phyloP scores from a whole-genome alignment of 169 alveolate genomes.

The Cytauxzoon felis region DNA sequence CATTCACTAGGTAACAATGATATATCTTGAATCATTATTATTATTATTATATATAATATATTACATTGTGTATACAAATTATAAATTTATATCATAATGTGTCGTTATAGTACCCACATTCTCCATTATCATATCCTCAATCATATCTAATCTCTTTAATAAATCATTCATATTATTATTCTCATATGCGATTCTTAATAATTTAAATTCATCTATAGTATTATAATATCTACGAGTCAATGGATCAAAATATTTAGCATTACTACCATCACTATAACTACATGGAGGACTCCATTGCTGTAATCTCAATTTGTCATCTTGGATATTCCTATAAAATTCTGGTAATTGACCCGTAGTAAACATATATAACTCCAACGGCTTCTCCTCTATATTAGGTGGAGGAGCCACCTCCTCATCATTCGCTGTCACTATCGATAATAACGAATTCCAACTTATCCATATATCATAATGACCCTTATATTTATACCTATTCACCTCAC shows the following conservation, averaged over 20 bases:
- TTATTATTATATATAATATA: conserved; percentile 1
- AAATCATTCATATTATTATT: background rate
- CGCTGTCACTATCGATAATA: conserved; percentile 45
- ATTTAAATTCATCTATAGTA: conserved; percentile 13
- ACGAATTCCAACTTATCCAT: conserved; percentile 66
- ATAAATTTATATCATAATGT: no score
- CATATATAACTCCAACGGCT: conserved; percentile 58
- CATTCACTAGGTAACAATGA: conserved; percentile 48
- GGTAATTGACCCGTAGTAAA: conserved; percentile 63
- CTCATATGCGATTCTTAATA: conserved; percentile 13
- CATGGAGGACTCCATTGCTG: background rate
- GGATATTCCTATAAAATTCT: conserved; percentile 21
- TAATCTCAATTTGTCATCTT: background rate
- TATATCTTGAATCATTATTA: background rate
- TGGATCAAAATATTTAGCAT: conserved; percentile 57
- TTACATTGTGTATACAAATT: background rate
- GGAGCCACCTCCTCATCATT: conserved; percentile 18
- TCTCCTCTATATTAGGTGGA: conserved; percentile 43
- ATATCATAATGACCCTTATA: conserved; percentile 65
- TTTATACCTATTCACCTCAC: conserved; percentile 40
- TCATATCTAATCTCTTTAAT: conserved; percentile 6
- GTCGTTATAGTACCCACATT: no score
- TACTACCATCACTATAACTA: conserved; percentile 49
- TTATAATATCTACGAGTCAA: conserved; percentile 42
- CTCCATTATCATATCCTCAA: no score